Percentiles rank a stretch among this genome's conserved stretches.
Evolutionary conservation across 2,329 filamentous ascomycete genomes (phyloP).

Genomic region (Pseudocercospora cruenta): DNA sequence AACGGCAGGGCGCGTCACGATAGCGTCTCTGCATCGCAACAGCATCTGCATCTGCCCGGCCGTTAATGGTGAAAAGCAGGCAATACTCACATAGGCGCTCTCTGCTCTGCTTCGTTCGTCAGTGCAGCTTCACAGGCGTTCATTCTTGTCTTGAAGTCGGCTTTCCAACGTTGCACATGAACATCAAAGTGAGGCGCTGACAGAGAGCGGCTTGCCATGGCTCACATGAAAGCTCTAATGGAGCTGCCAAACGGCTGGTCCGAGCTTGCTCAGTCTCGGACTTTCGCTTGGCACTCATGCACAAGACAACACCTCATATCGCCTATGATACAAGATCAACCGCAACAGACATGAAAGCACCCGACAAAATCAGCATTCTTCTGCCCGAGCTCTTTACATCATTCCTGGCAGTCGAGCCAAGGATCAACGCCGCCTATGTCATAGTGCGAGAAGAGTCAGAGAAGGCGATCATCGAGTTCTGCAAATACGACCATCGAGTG

Average conservation of each 20-base stretch:
- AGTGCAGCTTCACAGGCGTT: not conserved
- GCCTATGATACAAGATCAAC: not conserved
- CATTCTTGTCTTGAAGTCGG: not conserved
- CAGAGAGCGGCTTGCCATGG: not conserved
- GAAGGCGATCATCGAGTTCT: not conserved
- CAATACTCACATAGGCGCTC: no score
- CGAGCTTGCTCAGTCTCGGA: not conserved
- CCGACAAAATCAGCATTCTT: not conserved
- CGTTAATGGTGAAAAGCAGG: no score
- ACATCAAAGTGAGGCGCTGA: not conserved
- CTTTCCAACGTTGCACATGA: not conserved
- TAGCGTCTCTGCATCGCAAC: no score
- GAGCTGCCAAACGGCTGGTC: not conserved
- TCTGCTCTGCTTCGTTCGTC: no score
- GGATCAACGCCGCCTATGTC: not conserved
- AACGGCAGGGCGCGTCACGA: no score
- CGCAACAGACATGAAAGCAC: not conserved
- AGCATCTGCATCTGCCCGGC: no score
- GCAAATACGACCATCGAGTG: not conserved
- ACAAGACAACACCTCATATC: not conserved
- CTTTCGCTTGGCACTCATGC: not conserved
- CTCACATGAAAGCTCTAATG: not conserved
- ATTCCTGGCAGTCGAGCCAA: slow-evolving; percentile 1
- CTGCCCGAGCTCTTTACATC: slow-evolving; percentile 1
- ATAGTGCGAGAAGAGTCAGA: not conserved